Evolutionary conservation across 352 stramenopile species (phyloP).

Genomic region (Globisporangium lucens): DNA sequence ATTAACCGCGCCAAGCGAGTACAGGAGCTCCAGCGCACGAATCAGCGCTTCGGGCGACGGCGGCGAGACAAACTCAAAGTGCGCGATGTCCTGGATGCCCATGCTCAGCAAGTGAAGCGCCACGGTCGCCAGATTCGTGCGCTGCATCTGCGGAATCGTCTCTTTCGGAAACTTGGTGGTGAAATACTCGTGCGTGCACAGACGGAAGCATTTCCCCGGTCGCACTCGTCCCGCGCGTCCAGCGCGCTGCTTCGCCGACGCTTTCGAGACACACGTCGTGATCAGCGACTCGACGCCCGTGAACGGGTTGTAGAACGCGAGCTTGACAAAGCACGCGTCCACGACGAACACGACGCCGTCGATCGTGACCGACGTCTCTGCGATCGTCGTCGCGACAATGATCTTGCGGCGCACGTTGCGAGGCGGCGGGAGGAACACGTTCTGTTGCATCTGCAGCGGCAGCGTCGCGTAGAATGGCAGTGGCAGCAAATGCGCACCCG

Average conservation of each 20-base stretch:
- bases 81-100: conserved; percentile 81
- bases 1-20: conserved; percentile 65
- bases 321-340: conserved; percentile 77
- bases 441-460: conserved; percentile 90
- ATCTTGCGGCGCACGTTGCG: conserved; percentile 68
- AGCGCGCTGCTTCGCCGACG: conserved; percentile 94
- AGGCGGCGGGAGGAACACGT: conserved; percentile 85
- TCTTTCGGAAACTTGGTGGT: conserved; percentile 40
- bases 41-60: conserved; percentile 70
- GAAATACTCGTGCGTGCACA: conserved; percentile 68
- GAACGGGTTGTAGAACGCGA: conserved; percentile 81
- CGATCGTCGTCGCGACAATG: conserved; percentile 91
- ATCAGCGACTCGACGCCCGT: conserved; percentile 80
- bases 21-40: conserved; percentile 66
- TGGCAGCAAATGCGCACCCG: conserved; percentile 44
- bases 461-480: conserved; percentile 92
- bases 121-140: conserved; percentile 70
- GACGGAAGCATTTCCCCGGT: conserved; percentile 74
- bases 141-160: conserved; percentile 81
- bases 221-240: conserved; percentile 91
- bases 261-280: conserved; percentile 96
- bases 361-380: conserved; percentile 97
- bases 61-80: conserved; percentile 83
- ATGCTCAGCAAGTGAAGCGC: conserved; percentile 76
- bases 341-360: conserved; percentile 90